Base-by-base conservation (phyloP, 805 yeast genomes). In the Yamadazyma philogaea region DNA sequence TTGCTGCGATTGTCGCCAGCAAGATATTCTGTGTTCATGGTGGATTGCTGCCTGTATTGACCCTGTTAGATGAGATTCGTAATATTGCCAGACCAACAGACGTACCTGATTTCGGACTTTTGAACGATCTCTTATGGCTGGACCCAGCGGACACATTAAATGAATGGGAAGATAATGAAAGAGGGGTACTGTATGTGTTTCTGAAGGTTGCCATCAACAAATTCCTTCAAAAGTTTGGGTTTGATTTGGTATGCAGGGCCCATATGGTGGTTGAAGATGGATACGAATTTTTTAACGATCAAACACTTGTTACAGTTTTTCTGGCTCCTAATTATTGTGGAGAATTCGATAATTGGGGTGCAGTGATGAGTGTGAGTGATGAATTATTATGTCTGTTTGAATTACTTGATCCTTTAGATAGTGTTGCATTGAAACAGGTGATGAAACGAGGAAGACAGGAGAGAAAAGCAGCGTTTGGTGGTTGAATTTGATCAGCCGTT, bases 281-380 rank as follows among this genome's bases (percentile, higher is more conserved):
- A 2, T 86, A 86, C 58, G 95, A 86, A 58, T 86, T 86, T 59
- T 86, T 84, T 59, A 83, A 82, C 47, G 82, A 80, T 57, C 68
- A 87, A 52, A 81, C 81, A 52, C 66, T 86, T 40, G 93, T 86
- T 1, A 86, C 95, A 0, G 84, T 86, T 1, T 86, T 86, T 55
- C 76, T 81, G 46, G 95, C 93, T 4, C 95, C 95, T 1, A 86
- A 86, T 57, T 86, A 86, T 55, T 83, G 90, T 66, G 90, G 90
- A 7, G 89, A 83, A 56, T 83, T 83, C 63, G 81, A 82, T 52
- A 83, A 83, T 55, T 83, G 84, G 81, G 90, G 90, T 14, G 99
- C 99, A 2, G 97, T 91, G 4, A 91, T 91, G 98, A 82, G 95
- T 53, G 98, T 91, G 12, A 79, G 87, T 49, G 96, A 91, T 49